A percentile compares a stretch with the other conserved stretches of the same genome.
phyloP scores from a whole-genome alignment of 805 yeast genomes.

The Candida insectorum region DNA sequence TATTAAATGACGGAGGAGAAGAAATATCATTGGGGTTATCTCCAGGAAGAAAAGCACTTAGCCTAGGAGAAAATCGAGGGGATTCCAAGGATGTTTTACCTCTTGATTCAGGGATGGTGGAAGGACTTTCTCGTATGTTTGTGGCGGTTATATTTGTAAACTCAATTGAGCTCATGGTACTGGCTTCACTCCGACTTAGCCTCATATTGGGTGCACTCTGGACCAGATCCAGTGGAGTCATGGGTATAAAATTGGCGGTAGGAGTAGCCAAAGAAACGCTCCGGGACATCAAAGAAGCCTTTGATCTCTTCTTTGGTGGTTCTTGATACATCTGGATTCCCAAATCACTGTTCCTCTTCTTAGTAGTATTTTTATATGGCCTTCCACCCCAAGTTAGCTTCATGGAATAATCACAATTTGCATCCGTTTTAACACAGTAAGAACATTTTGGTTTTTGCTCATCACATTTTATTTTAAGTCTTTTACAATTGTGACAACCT shows the following conservation, averaged over 20 bases:
- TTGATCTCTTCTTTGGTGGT: background rate
- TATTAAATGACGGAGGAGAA: conserved; percentile 3
- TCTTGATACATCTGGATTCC: background rate
- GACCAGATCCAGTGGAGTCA: conserved; percentile 1
- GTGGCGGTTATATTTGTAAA: too few relatives aligned
- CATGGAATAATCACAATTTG: conserved; percentile 60
- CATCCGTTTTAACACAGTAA: conserved; percentile 46
- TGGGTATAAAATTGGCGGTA: background rate
- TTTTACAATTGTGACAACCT: conserved; percentile 63
- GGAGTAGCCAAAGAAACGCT: background rate
- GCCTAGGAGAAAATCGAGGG: background rate
- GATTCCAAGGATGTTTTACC: background rate
- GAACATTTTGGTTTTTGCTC: conserved; percentile 63
- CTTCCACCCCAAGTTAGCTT: conserved; percentile 75
- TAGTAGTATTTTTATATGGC: conserved; percentile 50
- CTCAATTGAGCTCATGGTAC: too few relatives aligned
- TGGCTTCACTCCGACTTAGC: background rate
- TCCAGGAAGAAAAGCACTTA: background rate
- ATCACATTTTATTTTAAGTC: conserved; percentile 64
- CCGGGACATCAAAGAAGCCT: background rate
- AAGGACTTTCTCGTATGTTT: background rate
- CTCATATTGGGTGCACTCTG: too few relatives aligned
- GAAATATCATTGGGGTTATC: background rate
- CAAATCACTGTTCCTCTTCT: conserved; percentile 21
- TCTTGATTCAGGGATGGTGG: background rate